Evolutionary conservation across 2,329 filamentous ascomycete species (phyloP), one percentile per base, ranked within the genome.

Genomic region (Alternaria sp.): DNA sequence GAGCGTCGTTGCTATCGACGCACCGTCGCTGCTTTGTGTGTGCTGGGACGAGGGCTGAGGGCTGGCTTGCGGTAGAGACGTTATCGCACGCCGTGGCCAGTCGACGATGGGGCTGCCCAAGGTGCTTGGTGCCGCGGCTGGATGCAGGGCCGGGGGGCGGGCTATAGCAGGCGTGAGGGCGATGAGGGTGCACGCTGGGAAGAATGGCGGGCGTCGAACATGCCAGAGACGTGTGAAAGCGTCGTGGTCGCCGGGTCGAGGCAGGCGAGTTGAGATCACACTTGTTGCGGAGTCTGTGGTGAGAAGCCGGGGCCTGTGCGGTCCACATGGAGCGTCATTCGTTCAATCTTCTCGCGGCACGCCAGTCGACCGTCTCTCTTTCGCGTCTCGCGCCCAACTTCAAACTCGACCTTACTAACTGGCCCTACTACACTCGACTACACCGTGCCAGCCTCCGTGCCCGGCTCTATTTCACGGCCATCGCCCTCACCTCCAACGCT

Each of bases 71-170:
- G 65, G 53, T 53, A 32, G 57, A 59, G 66, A 59, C 65, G 70
- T 63, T 74, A 68, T 75, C 68, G 68, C 65, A 63, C 59, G 65
- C 62, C 62, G 59, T 51, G 57, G 61, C 63, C 56, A 58, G 64
- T 67, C 62, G 26, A 53, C 28, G 18, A 41, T 65, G 65, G 59
- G 62, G 73, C 67, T 64, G 70, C 67, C 39, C 66, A 65, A 54
- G 64, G 61, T 64, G 68, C 65, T 62, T 70, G 66, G 69, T 62
- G 68, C 64, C 61, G 66, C 65, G 43, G 66, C 28, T 42, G 52
- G 68, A 57, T 59, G 52, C 64, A 68, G 65, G 61, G 59, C 63
- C 58, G 28, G 49, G 46, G 61, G 61, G 38, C 46, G 58, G 52
- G 46, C 43, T 44, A 48, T 28, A 34, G 53, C 34, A 32, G 51